These are phyloP conservation scores for Persicaria maculosa DNA, from an alignment of 148 eudicot genomes.

Conservation along the genomic window DNA sequence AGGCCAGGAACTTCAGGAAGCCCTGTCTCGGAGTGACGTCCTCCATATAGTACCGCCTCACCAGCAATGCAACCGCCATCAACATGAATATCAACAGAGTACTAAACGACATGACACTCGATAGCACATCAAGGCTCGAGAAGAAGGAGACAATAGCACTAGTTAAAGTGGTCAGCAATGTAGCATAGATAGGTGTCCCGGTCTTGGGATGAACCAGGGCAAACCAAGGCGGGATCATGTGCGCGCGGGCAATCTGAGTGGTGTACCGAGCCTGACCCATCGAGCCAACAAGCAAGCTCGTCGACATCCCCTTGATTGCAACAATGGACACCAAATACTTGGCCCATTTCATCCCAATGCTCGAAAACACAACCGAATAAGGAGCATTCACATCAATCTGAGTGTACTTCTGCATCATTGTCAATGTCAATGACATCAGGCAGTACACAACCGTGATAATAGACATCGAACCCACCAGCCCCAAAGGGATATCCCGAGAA, in stretches of 20 bases:
- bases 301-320: conserved; percentile 91
- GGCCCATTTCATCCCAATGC: conserved; percentile 84
- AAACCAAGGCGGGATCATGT: conserved; percentile 92
- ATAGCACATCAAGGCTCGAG: conserved; percentile 79
- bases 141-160: conserved; percentile 66
- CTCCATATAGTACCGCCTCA: conserved; percentile 73
- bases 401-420: conserved; percentile 71
- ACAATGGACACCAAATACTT: conserved; percentile 70
- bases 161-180: conserved; percentile 50
- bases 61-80: conserved; percentile 83
- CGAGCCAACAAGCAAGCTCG: conserved; percentile 74
- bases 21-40: conserved; percentile 41
- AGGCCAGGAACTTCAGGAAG: conserved; percentile 33
- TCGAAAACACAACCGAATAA: conserved; percentile 58
- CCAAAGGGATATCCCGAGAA: conserved; percentile 69
- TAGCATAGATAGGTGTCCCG: conserved; percentile 74
- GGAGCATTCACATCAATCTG: conserved; percentile 79
- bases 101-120: conserved; percentile 75
- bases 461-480: conserved; percentile 85
- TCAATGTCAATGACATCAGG: conserved; percentile 67
- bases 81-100: conserved; percentile 89
- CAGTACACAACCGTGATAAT: conserved; percentile 67
- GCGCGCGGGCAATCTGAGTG: conserved; percentile 86
- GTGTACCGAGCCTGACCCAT: conserved; percentile 91
- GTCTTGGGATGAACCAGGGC: conserved; percentile 83